Evolutionary conservation across 2,329 filamentous ascomycete species (phyloP).

Genomic region (Lanzia echinophila): DNA sequence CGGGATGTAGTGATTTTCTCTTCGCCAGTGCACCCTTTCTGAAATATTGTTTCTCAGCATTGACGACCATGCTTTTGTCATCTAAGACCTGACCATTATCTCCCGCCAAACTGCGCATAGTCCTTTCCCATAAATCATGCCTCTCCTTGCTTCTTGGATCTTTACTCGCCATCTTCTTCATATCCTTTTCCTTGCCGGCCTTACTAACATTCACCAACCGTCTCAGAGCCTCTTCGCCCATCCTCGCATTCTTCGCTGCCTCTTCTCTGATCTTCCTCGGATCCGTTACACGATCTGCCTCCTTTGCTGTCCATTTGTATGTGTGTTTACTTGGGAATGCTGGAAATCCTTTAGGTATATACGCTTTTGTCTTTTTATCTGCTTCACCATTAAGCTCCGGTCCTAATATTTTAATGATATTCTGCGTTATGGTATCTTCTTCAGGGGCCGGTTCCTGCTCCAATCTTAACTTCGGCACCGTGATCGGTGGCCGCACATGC

Average conservation of each 20-base stretch:
- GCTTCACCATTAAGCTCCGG: slow-evolving; percentile 50
- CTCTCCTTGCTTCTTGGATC: slow-evolving; percentile 47
- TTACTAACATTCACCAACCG: slow-evolving; percentile 55
- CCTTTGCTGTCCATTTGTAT: slow-evolving; percentile 52
- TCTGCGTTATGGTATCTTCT: slow-evolving; percentile 38
- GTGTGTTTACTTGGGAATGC: slow-evolving; percentile 59
- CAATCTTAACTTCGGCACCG: slow-evolving; percentile 31
- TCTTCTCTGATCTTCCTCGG: slow-evolving; percentile 53
- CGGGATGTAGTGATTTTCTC: slow-evolving; percentile 13
- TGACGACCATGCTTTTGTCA: slow-evolving; percentile 61
- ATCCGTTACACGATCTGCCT: slow-evolving; percentile 40
- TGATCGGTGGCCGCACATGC: slow-evolving; percentile 49
- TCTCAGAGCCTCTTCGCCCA: slow-evolving; percentile 55
- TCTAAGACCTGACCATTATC: slow-evolving; percentile 35
- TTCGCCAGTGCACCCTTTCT: slow-evolving; percentile 35
- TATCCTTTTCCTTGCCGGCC: slow-evolving; percentile 58
- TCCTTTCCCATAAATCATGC: slow-evolving; percentile 53
- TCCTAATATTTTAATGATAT: slow-evolving; percentile 34
- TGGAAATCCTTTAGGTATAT: slow-evolving; percentile 54
- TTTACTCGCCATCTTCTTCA: slow-evolving; percentile 45
- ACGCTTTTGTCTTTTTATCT: slow-evolving; percentile 49
- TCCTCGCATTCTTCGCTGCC: slow-evolving; percentile 52
- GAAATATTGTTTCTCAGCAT: slow-evolving; percentile 46
- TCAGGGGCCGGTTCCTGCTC: slow-evolving; percentile 29
- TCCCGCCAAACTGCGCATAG: slow-evolving; percentile 47